Conservation (phyloP, 768 basidiomycete genomes). For the Steccherinum ochraceum region DNA sequence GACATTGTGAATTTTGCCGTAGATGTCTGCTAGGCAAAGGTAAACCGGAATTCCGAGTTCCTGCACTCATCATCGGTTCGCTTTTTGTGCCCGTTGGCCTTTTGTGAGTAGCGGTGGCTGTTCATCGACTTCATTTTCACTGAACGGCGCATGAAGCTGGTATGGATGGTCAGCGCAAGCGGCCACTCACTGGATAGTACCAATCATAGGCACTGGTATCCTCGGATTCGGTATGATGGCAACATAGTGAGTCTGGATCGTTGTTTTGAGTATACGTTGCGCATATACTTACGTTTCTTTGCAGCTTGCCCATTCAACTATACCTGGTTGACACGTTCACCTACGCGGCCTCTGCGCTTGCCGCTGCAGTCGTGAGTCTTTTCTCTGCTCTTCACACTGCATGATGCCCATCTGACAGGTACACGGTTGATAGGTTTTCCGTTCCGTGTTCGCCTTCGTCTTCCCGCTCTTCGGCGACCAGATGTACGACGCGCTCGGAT, state of each 20-base stretch:
- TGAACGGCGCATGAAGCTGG: conserved; percentile 39
- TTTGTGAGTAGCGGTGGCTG: conserved; percentile 37
- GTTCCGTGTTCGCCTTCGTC: conserved; percentile 55
- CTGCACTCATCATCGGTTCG: conserved; percentile 64
- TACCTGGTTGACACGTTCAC: conserved; percentile 69
- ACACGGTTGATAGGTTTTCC: conserved; percentile 50
- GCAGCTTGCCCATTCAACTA: conserved; percentile 59
- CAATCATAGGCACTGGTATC: conserved; percentile 47
- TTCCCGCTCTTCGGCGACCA: conserved; percentile 64
- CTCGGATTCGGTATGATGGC: conserved; percentile 63
- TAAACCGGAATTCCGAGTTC: conserved; percentile 76
- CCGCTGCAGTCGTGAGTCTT: conserved; percentile 52
- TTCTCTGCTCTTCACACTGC: not conserved
- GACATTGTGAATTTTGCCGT: no score
- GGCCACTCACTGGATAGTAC: conserved; percentile 68
- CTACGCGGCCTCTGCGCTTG: conserved; percentile 60
- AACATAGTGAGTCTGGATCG: conserved; percentile 36
- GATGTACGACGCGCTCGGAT: conserved; percentile 56
- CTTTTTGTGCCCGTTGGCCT: conserved; percentile 66
- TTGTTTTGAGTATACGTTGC: conserved; percentile 1
- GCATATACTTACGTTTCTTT: not conserved
- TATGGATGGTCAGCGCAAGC: conserved; percentile 80
- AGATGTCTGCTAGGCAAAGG: conserved; percentile 40
- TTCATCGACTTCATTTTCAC: not conserved
- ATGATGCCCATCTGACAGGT: no score